Base-by-base conservation (phyloP, 139 green algal species). In the Tetraselmis chui region DNA sequence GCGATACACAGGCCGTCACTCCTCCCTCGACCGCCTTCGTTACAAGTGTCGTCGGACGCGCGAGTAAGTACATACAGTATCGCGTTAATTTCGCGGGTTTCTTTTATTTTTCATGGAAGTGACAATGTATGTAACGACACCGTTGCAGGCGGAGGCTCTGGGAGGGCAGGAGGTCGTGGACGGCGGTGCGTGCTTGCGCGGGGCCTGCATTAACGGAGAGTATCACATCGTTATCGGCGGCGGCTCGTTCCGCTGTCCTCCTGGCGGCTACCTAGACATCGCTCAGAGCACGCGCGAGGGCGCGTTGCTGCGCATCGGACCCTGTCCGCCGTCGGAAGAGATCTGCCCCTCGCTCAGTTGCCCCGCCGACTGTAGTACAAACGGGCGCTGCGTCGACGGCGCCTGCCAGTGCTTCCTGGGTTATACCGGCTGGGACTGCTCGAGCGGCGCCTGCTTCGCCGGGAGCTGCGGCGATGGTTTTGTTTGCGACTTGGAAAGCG, bases 401-500 rank as follows among this genome's bases (percentile, higher is more conserved):
- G 79, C 28, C 23, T 83, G 79, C 79, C 59, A 78, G 79, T 83
- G 79, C 79, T 76, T 74, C 79, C 79, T 32, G 59, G 79, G 79
- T 59, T 83, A 77, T 59, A 76, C 58, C 27, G 79, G 79, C 58
- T 11, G 1, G 2, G 29, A 28, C 31, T 82, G 78, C 78, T 30
- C 28, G 24, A 76, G 76, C 78, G 77, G 75, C 75, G 75, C 45
- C 5, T 67, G 45, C 45, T 67, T 25, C 45, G 18, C 45, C 45
- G 45, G 45, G 11, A 18, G 45, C 45, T 67, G 45, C 18, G 45
- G 45, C 45, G 45, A 67, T 25, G 45, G 45, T 5, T 67, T 67
- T 67, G 45, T 25, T 5, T 67, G 45, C 45, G 18, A 67, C 45
- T 18, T 67, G 45, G 45, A 67, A 18, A 67, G 45, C 18, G 45